A percentile compares a stretch with the other conserved stretches of the same genome.
phyloP scores from a whole-genome alignment of 495 filamentous ascomycete genomes.

The Thermochaetoides thermophila region DNA sequence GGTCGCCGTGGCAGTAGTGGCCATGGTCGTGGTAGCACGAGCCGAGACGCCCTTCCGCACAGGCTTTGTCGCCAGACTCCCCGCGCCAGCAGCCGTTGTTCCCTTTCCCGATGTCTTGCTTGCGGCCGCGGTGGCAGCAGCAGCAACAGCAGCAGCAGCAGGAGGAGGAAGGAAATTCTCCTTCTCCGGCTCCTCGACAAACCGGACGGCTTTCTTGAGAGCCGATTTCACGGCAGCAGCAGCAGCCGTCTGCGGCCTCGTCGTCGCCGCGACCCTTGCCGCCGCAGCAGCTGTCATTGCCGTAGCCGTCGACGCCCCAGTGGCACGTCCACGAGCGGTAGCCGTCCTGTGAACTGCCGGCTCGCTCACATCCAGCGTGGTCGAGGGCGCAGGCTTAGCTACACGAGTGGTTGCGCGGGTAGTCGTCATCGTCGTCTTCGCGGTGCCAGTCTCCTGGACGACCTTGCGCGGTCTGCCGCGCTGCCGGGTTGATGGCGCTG shows the following conservation, averaged over 20 bases:
- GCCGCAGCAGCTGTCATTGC: slow-evolving; percentile 11
- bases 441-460: slow-evolving; percentile 20
- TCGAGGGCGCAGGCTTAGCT: too few species aligned
- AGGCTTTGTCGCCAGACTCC: slow-evolving; percentile 15
- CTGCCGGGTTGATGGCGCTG: slow-evolving; percentile 14
- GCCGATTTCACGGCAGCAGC: too few species aligned
- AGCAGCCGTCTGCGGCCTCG: too few species aligned
- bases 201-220: slow-evolving; percentile 43
- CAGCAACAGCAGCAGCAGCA: too few species aligned
- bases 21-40: slow-evolving; percentile 3
- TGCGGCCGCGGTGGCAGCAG: slow-evolving; percentile 9
- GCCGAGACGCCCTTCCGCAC: slow-evolving; percentile 12
- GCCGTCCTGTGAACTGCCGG: too few species aligned
- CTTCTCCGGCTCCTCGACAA: slow-evolving; percentile 43
- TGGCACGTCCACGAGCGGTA: too few species aligned
- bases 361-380: too few species aligned
- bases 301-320: too few species aligned
- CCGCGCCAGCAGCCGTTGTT: slow-evolving; percentile 1
- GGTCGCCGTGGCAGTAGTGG: not conserved
- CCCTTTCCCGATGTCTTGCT: slow-evolving; percentile 11
- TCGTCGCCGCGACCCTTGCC: slow-evolving; percentile 22
- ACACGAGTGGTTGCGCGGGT: too few species aligned
- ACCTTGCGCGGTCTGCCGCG: slow-evolving; percentile 36
- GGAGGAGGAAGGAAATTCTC: slow-evolving; percentile 36
- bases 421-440: too few species aligned